These are phyloP conservation scores for Przewalskia tangutica DNA, from an alignment of 257 asterid species.

Conservation along the genomic window DNA sequence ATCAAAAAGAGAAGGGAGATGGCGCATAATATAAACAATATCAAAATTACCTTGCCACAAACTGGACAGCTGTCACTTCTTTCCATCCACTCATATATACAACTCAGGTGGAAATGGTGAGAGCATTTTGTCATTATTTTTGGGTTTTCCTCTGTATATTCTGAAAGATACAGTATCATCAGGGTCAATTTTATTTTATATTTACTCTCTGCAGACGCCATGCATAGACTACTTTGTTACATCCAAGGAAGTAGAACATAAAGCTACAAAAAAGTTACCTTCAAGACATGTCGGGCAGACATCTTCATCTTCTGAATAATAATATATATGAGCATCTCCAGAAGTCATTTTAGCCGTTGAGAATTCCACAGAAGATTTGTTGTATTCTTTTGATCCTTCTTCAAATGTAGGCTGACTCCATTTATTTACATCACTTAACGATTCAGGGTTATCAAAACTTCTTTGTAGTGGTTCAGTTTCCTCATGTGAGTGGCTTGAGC, in stretches of 20 bases:
- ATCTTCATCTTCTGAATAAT: constrained; percentile 25
- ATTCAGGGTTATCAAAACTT: constrained; percentile 52
- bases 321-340: constrained; percentile 56
- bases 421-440: constrained; percentile 42
- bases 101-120: too few relatives aligned
- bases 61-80: constrained; percentile 94
- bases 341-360: constrained; percentile 35
- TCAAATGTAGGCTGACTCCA: constrained; percentile 40
- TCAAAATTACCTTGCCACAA: constrained; percentile 67
- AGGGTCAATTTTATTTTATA: neutral
- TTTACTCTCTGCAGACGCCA: neutral
- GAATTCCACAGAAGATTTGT: constrained; percentile 33
- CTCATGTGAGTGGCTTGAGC: constrained; percentile 61
- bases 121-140: too few relatives aligned
- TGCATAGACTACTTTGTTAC: neutral
- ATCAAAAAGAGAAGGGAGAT: neutral
- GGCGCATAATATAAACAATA: neutral
- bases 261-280: constrained; percentile 25
- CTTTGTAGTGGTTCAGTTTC: constrained; percentile 72
- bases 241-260: neutral
- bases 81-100: constrained; percentile 43
- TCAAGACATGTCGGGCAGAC: constrained; percentile 79
- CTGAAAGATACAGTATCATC: neutral
- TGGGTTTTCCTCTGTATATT: too few relatives aligned
- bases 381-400: constrained; percentile 50